A percentile compares a stretch with the other conserved stretches of the same genome.
phyloP scores from a whole-genome alignment of 257 asterid genomes.

The Solanum pennellii region DNA sequence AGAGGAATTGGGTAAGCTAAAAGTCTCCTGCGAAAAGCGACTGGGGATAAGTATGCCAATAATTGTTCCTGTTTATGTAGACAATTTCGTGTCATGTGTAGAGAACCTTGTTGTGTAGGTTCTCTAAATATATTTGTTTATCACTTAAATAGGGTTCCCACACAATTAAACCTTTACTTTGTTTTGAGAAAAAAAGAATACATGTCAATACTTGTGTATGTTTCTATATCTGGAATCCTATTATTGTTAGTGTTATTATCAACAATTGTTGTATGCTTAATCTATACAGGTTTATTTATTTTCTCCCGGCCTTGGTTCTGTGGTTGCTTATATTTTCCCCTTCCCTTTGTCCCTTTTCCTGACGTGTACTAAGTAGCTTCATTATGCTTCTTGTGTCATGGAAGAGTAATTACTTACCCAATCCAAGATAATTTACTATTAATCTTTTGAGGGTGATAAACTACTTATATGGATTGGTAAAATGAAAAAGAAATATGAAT shows the following conservation, averaged over 20 bases:
- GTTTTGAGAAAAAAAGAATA: neutral
- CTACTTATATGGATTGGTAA: neutral
- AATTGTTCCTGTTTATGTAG: neutral
- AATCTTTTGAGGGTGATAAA: neutral
- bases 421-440: neutral
- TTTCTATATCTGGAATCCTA: neutral
- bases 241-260: neutral
- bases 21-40: neutral
- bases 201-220: neutral
- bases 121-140: neutral
- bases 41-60: neutral
- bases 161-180: neutral
- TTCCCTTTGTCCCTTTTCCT: neutral
- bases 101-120: neutral
- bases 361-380: neutral
- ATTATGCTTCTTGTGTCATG: neutral
- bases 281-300: neutral
- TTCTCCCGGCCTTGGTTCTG: neutral
- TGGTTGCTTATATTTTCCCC: neutral
- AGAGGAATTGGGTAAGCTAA: neutral
- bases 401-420: neutral
- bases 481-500: neutral
- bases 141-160: neutral
- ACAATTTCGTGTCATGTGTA: neutral
- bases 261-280: neutral